Percentiles rank a stretch among this genome's conserved stretches.
These are phyloP conservation scores for Primulina huaijiensis DNA, from an alignment of 257 asterid species.

Conservation along the genomic window DNA sequence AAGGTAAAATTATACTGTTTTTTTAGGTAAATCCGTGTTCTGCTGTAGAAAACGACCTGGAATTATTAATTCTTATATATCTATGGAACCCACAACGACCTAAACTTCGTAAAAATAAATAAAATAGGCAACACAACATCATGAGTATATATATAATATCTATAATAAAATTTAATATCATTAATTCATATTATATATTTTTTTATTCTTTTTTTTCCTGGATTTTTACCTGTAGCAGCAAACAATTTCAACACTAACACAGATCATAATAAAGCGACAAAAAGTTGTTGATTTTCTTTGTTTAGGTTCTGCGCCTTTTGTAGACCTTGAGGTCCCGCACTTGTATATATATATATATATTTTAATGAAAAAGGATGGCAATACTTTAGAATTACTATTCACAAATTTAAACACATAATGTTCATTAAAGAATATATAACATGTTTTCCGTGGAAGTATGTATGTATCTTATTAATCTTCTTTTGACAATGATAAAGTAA, in stretches of 20 bases:
- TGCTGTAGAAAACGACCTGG: slow-evolving; percentile 20
- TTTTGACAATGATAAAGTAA: slow-evolving; percentile 1
- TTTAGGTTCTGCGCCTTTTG: slow-evolving; percentile 24
- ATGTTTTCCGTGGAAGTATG: slow-evolving; percentile 1
- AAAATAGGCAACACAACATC: too few species aligned
- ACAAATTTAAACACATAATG: slow-evolving; percentile 19
- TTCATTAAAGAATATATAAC: slow-evolving; percentile 8
- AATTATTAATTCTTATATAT: not conserved
- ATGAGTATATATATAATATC: too few species aligned
- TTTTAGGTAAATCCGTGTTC: slow-evolving; percentile 21
- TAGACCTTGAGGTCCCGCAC: slow-evolving; percentile 34
- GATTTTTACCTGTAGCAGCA: too few species aligned
- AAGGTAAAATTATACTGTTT: not conserved
- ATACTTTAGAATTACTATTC: not conserved
- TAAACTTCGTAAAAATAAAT: not conserved
- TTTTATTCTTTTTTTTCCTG: too few species aligned
- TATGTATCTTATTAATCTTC: slow-evolving; percentile 4
- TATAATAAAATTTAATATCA: too few species aligned
- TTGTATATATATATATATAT: not conserved
- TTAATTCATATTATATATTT: too few species aligned
- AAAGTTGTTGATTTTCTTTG: slow-evolving; percentile 26
- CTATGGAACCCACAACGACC: slow-evolving; percentile 20
- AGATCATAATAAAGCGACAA: not conserved
- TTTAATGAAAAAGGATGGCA: not conserved
- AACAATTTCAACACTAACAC: too few species aligned